These are phyloP conservation scores for Rhodomyrtus psidioides DNA, from an alignment of 441 rosid species.

Conservation along the genomic window DNA sequence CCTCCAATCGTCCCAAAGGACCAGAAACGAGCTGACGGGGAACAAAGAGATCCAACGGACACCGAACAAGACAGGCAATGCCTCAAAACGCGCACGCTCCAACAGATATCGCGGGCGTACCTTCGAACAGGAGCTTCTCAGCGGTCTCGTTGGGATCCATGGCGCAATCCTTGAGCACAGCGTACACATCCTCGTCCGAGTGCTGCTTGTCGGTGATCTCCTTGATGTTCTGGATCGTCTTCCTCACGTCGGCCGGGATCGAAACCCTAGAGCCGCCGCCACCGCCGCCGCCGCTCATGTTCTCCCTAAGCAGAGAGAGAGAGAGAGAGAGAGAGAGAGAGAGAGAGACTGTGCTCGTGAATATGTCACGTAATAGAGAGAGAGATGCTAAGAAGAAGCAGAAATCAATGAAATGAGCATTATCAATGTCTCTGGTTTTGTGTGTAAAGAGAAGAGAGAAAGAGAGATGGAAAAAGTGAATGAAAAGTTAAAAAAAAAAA, in stretches of 20 bases:
- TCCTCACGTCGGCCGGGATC: slow-evolving; percentile 38
- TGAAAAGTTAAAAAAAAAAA: not conserved
- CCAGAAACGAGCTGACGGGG: not conserved
- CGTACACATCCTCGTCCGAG: slow-evolving; percentile 73
- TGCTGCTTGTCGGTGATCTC: slow-evolving; percentile 81
- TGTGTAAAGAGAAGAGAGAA: not conserved
- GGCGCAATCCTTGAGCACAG: slow-evolving; percentile 55
- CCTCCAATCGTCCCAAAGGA: not conserved
- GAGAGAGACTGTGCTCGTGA: slow-evolving; percentile 2
- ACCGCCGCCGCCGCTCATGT: slow-evolving; percentile 19
- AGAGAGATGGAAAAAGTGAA: not conserved
- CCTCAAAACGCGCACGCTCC: not conserved
- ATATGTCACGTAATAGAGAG: not conserved
- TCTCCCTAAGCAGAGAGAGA: slow-evolving; percentile 6
- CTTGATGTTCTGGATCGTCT: slow-evolving; percentile 48
- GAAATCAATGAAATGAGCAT: not conserved
- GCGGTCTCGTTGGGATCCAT: slow-evolving; percentile 82
- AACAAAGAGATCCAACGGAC: not conserved
- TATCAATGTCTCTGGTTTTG: not conserved
- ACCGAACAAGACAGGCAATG: not conserved
- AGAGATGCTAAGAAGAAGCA: not conserved
- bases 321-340: not conserved
- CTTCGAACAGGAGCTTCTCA: slow-evolving; percentile 65
- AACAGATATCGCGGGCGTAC: slow-evolving; percentile 14
- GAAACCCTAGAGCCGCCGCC: slow-evolving; percentile 17